A percentile compares a stretch with the other conserved stretches of the same genome.
Conservation (phyloP, 2,329 filamentous ascomycete genomes). For the Myotisia sp. region DNA sequence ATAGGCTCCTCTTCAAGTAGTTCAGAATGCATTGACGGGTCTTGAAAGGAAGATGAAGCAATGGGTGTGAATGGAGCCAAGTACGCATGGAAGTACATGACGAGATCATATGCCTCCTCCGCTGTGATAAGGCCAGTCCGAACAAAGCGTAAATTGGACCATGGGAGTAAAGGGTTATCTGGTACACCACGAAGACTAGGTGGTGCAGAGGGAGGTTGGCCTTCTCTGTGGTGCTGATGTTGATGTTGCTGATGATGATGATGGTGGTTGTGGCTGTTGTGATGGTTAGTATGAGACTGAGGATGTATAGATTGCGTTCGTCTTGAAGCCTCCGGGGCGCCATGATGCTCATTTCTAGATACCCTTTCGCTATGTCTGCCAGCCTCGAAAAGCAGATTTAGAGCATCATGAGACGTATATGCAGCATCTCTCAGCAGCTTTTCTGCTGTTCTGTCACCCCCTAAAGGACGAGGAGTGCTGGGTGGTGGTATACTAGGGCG, state of each 20-base stretch:
- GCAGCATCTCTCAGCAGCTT: slow-evolving; percentile 13
- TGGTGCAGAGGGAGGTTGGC: slow-evolving; percentile 5
- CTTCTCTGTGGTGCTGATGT: background rate
- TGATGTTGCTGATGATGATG: background rate
- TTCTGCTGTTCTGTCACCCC: slow-evolving; percentile 8
- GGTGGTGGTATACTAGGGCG: background rate
- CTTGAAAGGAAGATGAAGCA: slow-evolving; percentile 67
- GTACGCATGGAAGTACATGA: slow-evolving; percentile 80
- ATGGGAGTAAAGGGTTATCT: slow-evolving; percentile 53
- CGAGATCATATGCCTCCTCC: slow-evolving; percentile 70
- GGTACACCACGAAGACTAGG: slow-evolving; percentile 7
- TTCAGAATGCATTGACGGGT: slow-evolving; percentile 57
- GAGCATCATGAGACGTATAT: slow-evolving; percentile 14
- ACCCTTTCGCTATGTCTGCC: slow-evolving; percentile 14
- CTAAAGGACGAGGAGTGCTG: slow-evolving; percentile 1
- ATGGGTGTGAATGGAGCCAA: slow-evolving; percentile 78
- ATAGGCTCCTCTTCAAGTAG: slow-evolving; percentile 79
- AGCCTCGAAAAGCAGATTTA: slow-evolving; percentile 13
- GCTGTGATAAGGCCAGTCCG: slow-evolving; percentile 82
- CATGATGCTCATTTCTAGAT: background rate
- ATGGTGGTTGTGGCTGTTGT: background rate
- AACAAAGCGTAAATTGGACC: slow-evolving; percentile 75
- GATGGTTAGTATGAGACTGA: background rate
- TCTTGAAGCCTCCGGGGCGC: background rate
- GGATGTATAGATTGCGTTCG: background rate